Base-by-base conservation (phyloP, 1,139 yeast species). In the Geotrichum carabidarum region DNA sequence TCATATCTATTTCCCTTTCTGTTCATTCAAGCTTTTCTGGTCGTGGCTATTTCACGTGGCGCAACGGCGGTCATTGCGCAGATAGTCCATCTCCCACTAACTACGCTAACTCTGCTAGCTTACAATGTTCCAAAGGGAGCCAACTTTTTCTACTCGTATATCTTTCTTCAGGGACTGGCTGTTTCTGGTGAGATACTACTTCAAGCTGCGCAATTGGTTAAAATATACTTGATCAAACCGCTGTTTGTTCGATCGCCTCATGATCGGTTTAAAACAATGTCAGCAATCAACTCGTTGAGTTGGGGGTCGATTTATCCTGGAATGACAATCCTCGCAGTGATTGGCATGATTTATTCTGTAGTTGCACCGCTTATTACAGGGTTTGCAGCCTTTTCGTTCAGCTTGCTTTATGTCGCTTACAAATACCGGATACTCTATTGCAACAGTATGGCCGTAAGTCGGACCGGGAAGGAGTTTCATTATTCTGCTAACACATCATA, bases 241-340 rank as follows among this genome's bases (percentile, higher is more conserved):
- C 60, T 75, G 31, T 59, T 62, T 4, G 83, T 80, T 56, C n/a
- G 40, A 22, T 82, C 95, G 0, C 93, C 94, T 0, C 76, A 93
- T 54, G 76, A 76, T 58, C 78, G 76, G 56, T 78, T 79, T 56
- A 58, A 65, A 7, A 70, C 85, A 55, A 59, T 78, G n/a, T 74
- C 78, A 0, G 69, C 61, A 1, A 68, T 79, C 15, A 74, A 78
- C 7, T 65, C 68, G 17, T 74, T 83, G 31, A 75, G 77, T 58
- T 88, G 95, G 95, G 96, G 96, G 0, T 77, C 91, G 0, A 69
- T 79, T 0, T 89, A 85, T 63, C 91, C 96, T 0, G 76, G 82
- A 0, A 84, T 84, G 60, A 82, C 96, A 1, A 83, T 86, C 4
- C 77, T 86, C 61, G 91, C 85, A 0, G 80, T 88, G 8, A 87